Evolutionary conservation across 495 filamentous ascomycete species (phyloP).

Genomic region (Hyaloscypha variabilis): DNA sequence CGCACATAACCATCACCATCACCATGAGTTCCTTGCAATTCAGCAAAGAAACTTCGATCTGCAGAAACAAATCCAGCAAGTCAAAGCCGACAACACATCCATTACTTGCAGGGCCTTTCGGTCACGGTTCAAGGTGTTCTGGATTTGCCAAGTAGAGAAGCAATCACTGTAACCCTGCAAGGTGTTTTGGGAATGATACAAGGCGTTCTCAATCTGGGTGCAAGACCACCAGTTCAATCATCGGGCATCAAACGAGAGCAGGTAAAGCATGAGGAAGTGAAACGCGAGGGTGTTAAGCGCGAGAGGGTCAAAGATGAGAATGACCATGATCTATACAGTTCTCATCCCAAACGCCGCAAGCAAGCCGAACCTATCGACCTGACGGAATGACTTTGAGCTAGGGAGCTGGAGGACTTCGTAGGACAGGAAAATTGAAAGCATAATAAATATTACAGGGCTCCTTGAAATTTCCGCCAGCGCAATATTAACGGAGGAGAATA

Average conservation of each 20-base stretch:
- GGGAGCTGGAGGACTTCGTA: not conserved
- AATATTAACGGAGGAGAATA: too few relatives aligned
- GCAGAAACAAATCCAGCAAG: not conserved
- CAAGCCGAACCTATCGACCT: not conserved
- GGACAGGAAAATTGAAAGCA: too few relatives aligned
- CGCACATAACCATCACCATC: not conserved
- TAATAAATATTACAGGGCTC: too few relatives aligned
- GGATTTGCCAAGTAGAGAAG: not conserved
- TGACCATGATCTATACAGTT: constrained; percentile 27
- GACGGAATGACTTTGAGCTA: not conserved
- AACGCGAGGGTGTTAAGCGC: not conserved
- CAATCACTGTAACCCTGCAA: not conserved
- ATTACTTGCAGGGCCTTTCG: constrained; percentile 1
- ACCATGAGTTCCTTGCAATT: not conserved
- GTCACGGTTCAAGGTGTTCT: constrained; percentile 5
- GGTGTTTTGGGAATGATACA: not conserved
- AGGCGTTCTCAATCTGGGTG: not conserved
- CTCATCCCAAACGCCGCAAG: not conserved
- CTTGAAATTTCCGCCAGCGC: too few relatives aligned
- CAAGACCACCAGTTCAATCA: too few relatives aligned
- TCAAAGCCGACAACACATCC: not conserved
- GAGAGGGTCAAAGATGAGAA: constrained; percentile 34
- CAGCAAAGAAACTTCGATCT: not conserved
- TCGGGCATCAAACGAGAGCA: too few relatives aligned
- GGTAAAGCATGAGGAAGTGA: too few relatives aligned